Percentiles rank a stretch among this genome's conserved stretches.
phyloP scores from a whole-genome alignment of 2,329 filamentous ascomycete species.

The Talaromyces sp. region DNA sequence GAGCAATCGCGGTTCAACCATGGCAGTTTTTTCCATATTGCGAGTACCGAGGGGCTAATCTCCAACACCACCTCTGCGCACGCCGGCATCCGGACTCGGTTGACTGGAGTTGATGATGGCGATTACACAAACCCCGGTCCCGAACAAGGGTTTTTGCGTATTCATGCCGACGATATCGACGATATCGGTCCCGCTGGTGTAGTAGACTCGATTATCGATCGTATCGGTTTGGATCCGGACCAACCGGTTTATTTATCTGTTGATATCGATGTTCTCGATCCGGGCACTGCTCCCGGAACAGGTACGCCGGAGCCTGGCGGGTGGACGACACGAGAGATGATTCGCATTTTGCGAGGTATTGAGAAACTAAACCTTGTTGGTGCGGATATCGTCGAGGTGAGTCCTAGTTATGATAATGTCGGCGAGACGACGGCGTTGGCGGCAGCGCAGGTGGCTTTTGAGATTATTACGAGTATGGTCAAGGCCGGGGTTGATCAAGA shows the following conservation, averaged over 20 bases:
- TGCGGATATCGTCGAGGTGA: slow-evolving; percentile 85
- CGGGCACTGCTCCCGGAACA: slow-evolving; percentile 66
- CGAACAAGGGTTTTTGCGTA: slow-evolving; percentile 72
- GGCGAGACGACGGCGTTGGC: slow-evolving; percentile 79
- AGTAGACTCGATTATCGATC: slow-evolving; percentile 63
- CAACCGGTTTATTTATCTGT: slow-evolving; percentile 76
- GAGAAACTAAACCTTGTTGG: slow-evolving; percentile 81
- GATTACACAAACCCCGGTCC: slow-evolving; percentile 68
- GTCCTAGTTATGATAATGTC: slow-evolving; percentile 74
- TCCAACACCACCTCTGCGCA: slow-evolving; percentile 72
- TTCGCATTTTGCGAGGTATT: slow-evolving; percentile 74
- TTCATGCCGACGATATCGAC: slow-evolving; percentile 83
- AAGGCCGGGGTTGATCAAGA: slow-evolving; percentile 38
- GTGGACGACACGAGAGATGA: slow-evolving; percentile 85
- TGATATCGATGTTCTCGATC: slow-evolving; percentile 78
- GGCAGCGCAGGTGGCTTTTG: slow-evolving; percentile 77
- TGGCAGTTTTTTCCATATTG: slow-evolving; percentile 89
- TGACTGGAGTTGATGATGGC: slow-evolving; percentile 60
- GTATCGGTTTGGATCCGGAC: slow-evolving; percentile 61
- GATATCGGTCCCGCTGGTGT: slow-evolving; percentile 70
- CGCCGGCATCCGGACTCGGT: slow-evolving; percentile 73
- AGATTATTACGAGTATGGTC: slow-evolving; percentile 67
- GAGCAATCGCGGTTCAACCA: slow-evolving; percentile 76
- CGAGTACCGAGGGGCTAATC: slow-evolving; percentile 74
- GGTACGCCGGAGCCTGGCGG: slow-evolving; percentile 87